Conservation (phyloP, 441 rosid genomes). For the Euphorbia celastroides region DNA sequence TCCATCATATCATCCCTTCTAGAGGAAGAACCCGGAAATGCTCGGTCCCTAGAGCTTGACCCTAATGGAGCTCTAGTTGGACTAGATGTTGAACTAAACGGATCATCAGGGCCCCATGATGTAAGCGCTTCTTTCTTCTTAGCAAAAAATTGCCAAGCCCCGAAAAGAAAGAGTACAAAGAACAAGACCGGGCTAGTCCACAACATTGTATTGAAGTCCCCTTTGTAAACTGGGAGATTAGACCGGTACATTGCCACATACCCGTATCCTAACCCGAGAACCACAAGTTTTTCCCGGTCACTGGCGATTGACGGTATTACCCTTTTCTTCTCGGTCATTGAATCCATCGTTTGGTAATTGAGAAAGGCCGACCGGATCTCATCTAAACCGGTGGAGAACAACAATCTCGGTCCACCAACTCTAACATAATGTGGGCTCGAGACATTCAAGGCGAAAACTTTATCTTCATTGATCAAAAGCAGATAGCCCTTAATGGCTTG, state of each 20-base stretch:
- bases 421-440: constrained; percentile 79
- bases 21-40: constrained; percentile 55
- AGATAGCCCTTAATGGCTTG: constrained; percentile 88
- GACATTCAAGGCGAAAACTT: constrained; percentile 68
- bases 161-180: constrained; percentile 77
- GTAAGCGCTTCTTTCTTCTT: constrained; percentile 92
- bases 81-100: constrained; percentile 49
- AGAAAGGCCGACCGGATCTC: constrained; percentile 78
- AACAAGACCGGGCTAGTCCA: constrained; percentile 89
- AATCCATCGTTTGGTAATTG: constrained; percentile 35
- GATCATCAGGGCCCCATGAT: constrained; percentile 91
- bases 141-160: constrained; percentile 92
- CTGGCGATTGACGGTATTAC: constrained; percentile 64
- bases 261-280: constrained; percentile 72
- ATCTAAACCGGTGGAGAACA: constrained; percentile 74
- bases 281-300: constrained; percentile 76
- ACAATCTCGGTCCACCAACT: constrained; percentile 59
- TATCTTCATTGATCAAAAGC: constrained; percentile 57
- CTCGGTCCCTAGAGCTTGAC: constrained; percentile 42
- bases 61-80: constrained; percentile 41
- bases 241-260: constrained; percentile 78
- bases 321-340: constrained; percentile 23
- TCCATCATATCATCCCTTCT: constrained; percentile 59
- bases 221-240: constrained; percentile 56
- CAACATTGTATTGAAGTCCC: constrained; percentile 63